Conservation (phyloP, 1,284 basidiomycete genomes). For the Trichosporon ovoides region DNA sequence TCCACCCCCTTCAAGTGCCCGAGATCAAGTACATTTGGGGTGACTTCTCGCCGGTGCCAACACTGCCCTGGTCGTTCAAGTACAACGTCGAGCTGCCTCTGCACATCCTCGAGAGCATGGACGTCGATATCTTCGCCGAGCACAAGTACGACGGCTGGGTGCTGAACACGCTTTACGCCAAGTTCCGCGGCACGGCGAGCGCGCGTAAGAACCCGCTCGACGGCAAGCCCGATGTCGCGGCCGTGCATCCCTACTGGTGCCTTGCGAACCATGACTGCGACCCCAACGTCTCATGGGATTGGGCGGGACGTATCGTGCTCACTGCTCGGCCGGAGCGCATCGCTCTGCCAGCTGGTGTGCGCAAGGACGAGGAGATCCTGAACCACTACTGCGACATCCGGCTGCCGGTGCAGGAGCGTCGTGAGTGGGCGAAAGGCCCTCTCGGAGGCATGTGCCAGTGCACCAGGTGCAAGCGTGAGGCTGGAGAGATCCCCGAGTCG, state of each 20-base stretch:
- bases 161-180: conserved; percentile 19
- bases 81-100: conserved; percentile 17
- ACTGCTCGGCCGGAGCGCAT: conserved; percentile 7
- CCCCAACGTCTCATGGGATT: conserved; percentile 20
- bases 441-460: conserved; percentile 17
- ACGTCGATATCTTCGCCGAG: conserved; percentile 14
- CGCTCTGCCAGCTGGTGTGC: neutral
- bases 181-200: conserved; percentile 16
- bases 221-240: conserved; percentile 17
- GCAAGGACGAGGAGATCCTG: conserved; percentile 14
- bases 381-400: conserved; percentile 20
- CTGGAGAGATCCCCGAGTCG: neutral
- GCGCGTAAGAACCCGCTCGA: conserved; percentile 15
- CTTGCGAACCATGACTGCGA: conserved; percentile 21
- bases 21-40: conserved; percentile 21
- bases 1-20: conserved; percentile 14
- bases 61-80: conserved; percentile 18
- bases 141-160: conserved; percentile 15
- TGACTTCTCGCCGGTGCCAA: conserved; percentile 10
- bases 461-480: conserved; percentile 7
- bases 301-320: conserved; percentile 13
- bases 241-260: conserved; percentile 19
- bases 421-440: conserved; percentile 18
- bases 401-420: conserved; percentile 12
- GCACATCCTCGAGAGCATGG: conserved; percentile 18